A percentile compares a stretch with the other conserved stretches of the same genome.
These are phyloP conservation scores for Zangia roseola DNA, from an alignment of 768 basidiomycete genomes.

Conservation along the genomic window DNA sequence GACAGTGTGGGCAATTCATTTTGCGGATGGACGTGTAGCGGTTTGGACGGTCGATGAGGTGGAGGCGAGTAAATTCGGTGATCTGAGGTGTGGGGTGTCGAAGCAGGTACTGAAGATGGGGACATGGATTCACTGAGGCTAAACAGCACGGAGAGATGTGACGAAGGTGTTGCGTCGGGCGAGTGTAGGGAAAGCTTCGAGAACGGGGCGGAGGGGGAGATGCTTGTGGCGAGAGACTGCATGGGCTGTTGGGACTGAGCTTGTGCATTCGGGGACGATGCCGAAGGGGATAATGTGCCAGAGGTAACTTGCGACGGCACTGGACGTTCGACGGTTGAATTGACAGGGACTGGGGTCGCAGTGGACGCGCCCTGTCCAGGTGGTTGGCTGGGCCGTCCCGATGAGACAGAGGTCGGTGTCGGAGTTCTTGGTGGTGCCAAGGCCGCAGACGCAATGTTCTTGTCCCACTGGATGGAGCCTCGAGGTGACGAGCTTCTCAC, in stretches of 20 bases:
- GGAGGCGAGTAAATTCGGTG: constrained; percentile 10
- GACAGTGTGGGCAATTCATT: constrained; percentile 12
- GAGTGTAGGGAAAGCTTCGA: constrained; percentile 51
- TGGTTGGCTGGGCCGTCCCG: constrained; percentile 6
- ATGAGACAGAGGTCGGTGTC: constrained; percentile 2
- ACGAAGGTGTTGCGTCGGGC: constrained; percentile 23
- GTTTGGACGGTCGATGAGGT: constrained; percentile 23
- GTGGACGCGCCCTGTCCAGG: not conserved
- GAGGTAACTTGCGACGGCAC: not conserved
- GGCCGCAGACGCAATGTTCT: constrained; percentile 11
- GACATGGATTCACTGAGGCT: constrained; percentile 5
- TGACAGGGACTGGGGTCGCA: not conserved
- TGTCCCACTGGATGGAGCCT: constrained; percentile 12
- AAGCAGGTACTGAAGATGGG: not conserved
- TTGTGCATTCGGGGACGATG: not conserved
- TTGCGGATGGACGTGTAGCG: constrained; percentile 27
- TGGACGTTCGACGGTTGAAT: not conserved
- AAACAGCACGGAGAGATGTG: constrained; percentile 11
- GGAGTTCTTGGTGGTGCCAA: constrained; percentile 10
- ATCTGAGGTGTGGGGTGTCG: not conserved
- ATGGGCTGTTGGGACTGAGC: not conserved
- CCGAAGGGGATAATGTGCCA: not conserved
- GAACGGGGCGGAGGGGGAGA: constrained; percentile 49
- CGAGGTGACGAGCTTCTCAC: constrained; percentile 22
- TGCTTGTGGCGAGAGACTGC: constrained; percentile 6